These are phyloP conservation scores for Suillus decipiens DNA, from an alignment of 768 basidiomycete genomes.

Conservation along the genomic window DNA sequence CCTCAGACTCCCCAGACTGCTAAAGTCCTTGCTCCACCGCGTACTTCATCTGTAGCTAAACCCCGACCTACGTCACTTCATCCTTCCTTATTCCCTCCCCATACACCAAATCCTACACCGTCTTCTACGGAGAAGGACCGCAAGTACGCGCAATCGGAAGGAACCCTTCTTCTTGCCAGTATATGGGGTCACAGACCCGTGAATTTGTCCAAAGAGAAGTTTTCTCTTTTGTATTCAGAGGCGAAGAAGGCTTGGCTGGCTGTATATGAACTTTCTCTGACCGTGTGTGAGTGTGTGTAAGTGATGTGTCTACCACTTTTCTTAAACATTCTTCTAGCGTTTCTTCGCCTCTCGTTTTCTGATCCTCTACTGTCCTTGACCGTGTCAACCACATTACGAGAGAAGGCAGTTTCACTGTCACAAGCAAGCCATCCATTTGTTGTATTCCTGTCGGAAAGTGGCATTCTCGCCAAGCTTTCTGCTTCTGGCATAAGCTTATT, in stretches of 20 bases:
- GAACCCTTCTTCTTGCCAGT: slow-evolving; percentile 65
- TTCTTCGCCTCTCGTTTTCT: slow-evolving; percentile 62
- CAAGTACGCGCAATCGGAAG: slow-evolving; percentile 77
- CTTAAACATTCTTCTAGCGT: slow-evolving; percentile 49
- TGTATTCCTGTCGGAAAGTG: slow-evolving; percentile 22
- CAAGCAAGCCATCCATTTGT: slow-evolving; percentile 38
- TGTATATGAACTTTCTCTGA: slow-evolving; percentile 74
- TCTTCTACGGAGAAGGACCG: slow-evolving; percentile 70
- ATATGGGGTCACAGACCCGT: slow-evolving; percentile 71
- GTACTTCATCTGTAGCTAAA: slow-evolving; percentile 50
- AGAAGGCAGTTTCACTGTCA: slow-evolving; percentile 60
- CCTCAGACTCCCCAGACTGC: slow-evolving; percentile 26
- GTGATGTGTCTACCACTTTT: background rate
- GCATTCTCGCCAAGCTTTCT: slow-evolving; percentile 20
- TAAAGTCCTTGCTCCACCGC: slow-evolving; percentile 49
- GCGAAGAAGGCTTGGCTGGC: slow-evolving; percentile 70
- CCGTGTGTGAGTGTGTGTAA: slow-evolving; percentile 63
- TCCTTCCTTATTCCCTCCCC: slow-evolving; percentile 77
- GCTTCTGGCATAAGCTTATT: slow-evolving; percentile 1
- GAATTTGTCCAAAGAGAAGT: slow-evolving; percentile 52
- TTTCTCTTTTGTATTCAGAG: slow-evolving; percentile 68
- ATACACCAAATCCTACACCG: slow-evolving; percentile 85
- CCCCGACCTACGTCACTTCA: slow-evolving; percentile 40
- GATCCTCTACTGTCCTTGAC: slow-evolving; percentile 87
- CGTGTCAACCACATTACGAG: slow-evolving; percentile 83